phyloP scores from a whole-genome alignment of 2,329 filamentous ascomycete genomes.

The Penicillium sp. region DNA sequence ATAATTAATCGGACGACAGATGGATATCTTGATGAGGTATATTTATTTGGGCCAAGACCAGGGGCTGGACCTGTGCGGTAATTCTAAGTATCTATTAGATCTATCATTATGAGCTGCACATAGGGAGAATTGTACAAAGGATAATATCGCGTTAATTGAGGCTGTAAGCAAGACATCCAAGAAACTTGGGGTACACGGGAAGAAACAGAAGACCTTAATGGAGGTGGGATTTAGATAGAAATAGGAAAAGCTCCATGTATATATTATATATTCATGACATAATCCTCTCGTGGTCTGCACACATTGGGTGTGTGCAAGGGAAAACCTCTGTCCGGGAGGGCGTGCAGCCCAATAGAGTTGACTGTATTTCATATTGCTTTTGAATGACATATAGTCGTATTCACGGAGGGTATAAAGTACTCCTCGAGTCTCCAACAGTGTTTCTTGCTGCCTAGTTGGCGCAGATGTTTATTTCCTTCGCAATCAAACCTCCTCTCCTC shows the following conservation, averaged over 20 bases:
- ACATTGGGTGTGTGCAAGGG: background rate
- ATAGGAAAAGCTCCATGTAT: conserved; percentile 4
- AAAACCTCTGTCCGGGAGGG: background rate
- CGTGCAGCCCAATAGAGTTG: background rate
- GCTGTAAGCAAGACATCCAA: background rate
- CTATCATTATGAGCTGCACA: conserved; percentile 6
- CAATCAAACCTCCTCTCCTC: too few relatives aligned
- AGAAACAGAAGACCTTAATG: too few relatives aligned
- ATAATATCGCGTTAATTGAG: conserved; percentile 1
- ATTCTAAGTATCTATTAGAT: conserved; percentile 3
- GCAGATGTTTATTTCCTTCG: too few relatives aligned
- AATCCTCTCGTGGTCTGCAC: background rate
- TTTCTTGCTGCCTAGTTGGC: too few relatives aligned
- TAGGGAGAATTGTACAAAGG: background rate
- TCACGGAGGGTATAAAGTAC: too few relatives aligned
- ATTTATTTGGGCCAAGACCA: background rate
- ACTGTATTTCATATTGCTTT: background rate
- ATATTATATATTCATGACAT: background rate
- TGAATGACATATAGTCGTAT: too few relatives aligned
- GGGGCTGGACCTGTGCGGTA: background rate
- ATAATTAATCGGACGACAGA: too few relatives aligned
- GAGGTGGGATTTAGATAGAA: conserved; percentile 3
- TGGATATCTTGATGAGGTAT: background rate
- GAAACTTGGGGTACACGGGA: conserved; percentile 9
- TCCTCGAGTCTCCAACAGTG: too few relatives aligned